Percentiles rank a stretch among this genome's conserved stretches.
phyloP scores from a whole-genome alignment of 441 rosid species.

The Macaranga tanarius region DNA sequence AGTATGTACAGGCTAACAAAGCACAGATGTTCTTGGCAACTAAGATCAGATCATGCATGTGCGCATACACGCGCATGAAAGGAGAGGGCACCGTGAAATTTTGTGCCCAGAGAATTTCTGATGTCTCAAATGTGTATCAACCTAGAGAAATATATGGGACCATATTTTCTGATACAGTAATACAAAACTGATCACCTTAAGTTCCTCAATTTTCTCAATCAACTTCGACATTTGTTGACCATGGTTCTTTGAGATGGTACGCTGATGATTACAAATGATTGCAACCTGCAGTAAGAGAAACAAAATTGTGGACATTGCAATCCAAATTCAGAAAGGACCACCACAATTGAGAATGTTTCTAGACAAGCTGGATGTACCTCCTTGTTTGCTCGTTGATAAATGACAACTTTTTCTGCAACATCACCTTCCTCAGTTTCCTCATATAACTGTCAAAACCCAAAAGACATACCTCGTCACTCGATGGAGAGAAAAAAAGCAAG shows the following conservation, averaged over 20 bases:
- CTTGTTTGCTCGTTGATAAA: slow-evolving; percentile 89
- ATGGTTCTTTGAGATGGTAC: slow-evolving; percentile 87
- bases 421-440: slow-evolving; percentile 89
- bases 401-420: slow-evolving; percentile 70
- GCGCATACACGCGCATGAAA: neutral
- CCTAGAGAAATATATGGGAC: neutral
- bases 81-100: neutral
- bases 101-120: neutral
- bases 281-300: slow-evolving; percentile 69
- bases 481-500: neutral
- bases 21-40: neutral
- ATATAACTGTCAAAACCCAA: slow-evolving; percentile 53
- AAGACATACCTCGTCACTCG: neutral
- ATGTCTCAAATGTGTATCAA: neutral
- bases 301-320: slow-evolving; percentile 11
- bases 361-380: slow-evolving; percentile 49
- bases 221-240: slow-evolving; percentile 83
- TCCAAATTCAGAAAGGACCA: neutral
- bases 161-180: neutral
- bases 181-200: slow-evolving; percentile 52
- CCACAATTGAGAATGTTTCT: neutral
- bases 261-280: slow-evolving; percentile 98
- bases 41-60: neutral
- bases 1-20: neutral
- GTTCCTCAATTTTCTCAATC: slow-evolving; percentile 78